These are phyloP conservation scores for Phyllosticta capitalensis DNA, from an alignment of 2,329 filamentous ascomycete genomes.

Conservation along the genomic window DNA sequence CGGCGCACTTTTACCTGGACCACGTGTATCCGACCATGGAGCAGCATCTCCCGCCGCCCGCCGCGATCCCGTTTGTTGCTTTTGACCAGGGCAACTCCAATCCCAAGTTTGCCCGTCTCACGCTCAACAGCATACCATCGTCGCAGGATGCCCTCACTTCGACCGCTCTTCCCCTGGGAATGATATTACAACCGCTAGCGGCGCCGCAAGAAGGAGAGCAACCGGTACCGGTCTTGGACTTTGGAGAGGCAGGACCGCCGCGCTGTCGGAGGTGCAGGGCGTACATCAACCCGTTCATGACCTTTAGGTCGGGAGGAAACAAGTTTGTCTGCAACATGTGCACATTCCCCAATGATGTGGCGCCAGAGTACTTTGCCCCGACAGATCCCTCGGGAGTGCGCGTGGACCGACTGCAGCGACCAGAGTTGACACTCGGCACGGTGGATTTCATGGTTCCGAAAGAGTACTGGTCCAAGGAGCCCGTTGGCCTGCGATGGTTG, in stretches of 20 bases:
- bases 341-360: constrained; percentile 90
- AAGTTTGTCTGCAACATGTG: constrained; percentile 98
- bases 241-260: constrained; percentile 82
- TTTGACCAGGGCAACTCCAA: constrained; percentile 95
- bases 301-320: constrained; percentile 85
- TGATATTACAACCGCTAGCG: constrained; percentile 82
- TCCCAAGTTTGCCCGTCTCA: constrained; percentile 84
- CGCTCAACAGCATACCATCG: constrained; percentile 85
- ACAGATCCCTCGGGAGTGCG: constrained; percentile 79
- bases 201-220: constrained; percentile 74
- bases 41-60: constrained; percentile 81
- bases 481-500: constrained; percentile 75
- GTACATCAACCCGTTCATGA: constrained; percentile 99
- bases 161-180: constrained; percentile 76
- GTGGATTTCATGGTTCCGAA: constrained; percentile 96
- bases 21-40: constrained; percentile 95
- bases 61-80: constrained; percentile 81
- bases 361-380: constrained; percentile 85
- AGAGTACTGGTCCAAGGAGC: constrained; percentile 96
- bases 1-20: constrained; percentile 74
- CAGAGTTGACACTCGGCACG: constrained; percentile 82
- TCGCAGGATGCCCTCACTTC: constrained; percentile 68
- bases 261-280: constrained; percentile 86
- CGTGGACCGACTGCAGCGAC: constrained; percentile 78
- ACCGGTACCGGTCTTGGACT: constrained; percentile 85